Percentiles rank a stretch among this genome's conserved stretches.
These are phyloP conservation scores for Phycomyces nitens DNA, from an alignment of 192 early-diverging fungal species.

Conservation along the genomic window DNA sequence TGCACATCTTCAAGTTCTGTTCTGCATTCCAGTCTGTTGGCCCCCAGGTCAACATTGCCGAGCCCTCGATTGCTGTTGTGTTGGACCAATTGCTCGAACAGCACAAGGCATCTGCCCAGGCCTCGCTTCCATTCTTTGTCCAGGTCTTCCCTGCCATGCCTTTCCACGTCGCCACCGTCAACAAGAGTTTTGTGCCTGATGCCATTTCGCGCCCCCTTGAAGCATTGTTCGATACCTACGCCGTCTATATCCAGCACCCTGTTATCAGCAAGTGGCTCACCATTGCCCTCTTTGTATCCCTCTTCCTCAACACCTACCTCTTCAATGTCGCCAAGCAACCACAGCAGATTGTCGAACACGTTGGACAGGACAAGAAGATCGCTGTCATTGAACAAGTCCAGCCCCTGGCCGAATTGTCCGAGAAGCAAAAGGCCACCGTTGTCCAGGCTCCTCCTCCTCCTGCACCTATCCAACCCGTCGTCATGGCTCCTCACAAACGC, in stretches of 20 bases:
- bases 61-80: slow-evolving; percentile 39
- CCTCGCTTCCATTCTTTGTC: slow-evolving; percentile 45
- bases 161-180: slow-evolving; percentile 36
- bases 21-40: slow-evolving; percentile 43
- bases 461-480: no score
- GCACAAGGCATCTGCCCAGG: slow-evolving; percentile 36
- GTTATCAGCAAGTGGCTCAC: slow-evolving; percentile 56
- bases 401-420: no score
- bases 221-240: slow-evolving; percentile 43
- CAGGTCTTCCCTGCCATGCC: slow-evolving; percentile 48
- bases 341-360: slow-evolving; percentile 28
- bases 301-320: slow-evolving; percentile 56
- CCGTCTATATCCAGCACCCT: slow-evolving; percentile 53
- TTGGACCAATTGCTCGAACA: slow-evolving; percentile 41
- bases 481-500: neutral
- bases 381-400: neutral
- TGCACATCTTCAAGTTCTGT: slow-evolving; percentile 62
- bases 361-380: neutral
- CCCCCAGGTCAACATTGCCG: slow-evolving; percentile 39
- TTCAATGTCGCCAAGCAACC: slow-evolving; percentile 59
- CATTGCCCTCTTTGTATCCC: slow-evolving; percentile 42
- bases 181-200: slow-evolving; percentile 3
- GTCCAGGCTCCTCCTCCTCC: no score
- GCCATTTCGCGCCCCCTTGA: slow-evolving; percentile 29
- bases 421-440: no score